phyloP scores from a whole-genome alignment of 495 filamentous ascomycete genomes.

The Annulohypoxylon moriforme region DNA sequence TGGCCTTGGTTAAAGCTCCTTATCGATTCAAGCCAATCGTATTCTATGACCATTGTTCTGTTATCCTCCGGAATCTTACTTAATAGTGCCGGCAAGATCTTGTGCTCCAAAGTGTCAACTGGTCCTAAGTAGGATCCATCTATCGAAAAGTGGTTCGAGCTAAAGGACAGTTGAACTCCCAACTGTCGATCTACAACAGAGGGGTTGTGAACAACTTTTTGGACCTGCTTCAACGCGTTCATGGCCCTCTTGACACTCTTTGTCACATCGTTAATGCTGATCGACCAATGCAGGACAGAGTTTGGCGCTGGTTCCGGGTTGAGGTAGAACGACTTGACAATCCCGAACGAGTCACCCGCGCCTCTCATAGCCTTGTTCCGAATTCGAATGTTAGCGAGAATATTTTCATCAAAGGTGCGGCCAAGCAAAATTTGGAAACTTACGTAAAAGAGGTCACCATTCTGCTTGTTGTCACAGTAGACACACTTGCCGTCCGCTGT shows the following conservation, averaged over 20 bases:
- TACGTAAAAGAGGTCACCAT: conserved; percentile 66
- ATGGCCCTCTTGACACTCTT: conserved; percentile 38
- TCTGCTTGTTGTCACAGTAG: conserved; percentile 49
- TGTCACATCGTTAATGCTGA: conserved; percentile 46
- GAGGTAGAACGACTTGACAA: conserved; percentile 66
- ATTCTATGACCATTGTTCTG: conserved; percentile 20
- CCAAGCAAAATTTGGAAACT: conserved; percentile 11
- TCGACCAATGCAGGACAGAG: conserved; percentile 55
- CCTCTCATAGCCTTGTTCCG: conserved; percentile 61
- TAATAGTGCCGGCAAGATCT: conserved; percentile 46
- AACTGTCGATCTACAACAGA: conserved; percentile 47
- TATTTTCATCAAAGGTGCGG: not conserved
- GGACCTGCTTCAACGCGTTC: conserved; percentile 47
- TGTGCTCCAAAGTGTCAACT: conserved; percentile 35
- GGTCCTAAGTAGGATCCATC: conserved; percentile 53
- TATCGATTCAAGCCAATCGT: conserved; percentile 48
- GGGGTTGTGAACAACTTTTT: conserved; percentile 47
- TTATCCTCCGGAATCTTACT: conserved; percentile 31
- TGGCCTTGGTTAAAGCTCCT: conserved; percentile 41
- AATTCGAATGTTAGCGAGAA: conserved; percentile 22
- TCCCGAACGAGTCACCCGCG: conserved; percentile 69
- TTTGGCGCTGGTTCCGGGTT: conserved; percentile 62
- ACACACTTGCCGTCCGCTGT: conserved; percentile 67
- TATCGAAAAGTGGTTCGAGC: conserved; percentile 47
- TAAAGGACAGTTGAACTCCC: conserved; percentile 50